Base-by-base conservation (phyloP, 2,329 filamentous ascomycete species). In the Aspergillus texensis region DNA sequence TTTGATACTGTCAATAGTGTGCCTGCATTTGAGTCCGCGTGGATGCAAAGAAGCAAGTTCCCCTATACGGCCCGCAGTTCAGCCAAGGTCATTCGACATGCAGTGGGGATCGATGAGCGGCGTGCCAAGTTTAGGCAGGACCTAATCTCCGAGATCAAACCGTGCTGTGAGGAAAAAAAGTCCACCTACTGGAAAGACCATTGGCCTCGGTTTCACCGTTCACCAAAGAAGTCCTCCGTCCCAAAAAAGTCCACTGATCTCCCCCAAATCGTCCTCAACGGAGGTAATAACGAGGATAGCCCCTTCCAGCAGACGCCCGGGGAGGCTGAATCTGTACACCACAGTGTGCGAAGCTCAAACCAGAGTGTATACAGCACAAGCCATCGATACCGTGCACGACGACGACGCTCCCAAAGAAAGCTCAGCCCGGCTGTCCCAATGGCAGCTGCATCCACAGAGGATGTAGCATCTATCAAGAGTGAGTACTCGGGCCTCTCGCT, bases 1-100 rank as follows among this genome's bases (percentile, higher is more conserved):
- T 94, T 94, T 66, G 91, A 94, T 69, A 93, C 91, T 0, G 91
- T 94, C 67, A 94, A 94, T 70, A 91, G 89, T 10, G 91, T 93
- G 0, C 91, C 91, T 1, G 84, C 86, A 3, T 95, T 95, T 63
- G 92, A 95, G 76, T 86, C 82, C 53, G 84, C 82, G 6, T 83
- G 79, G 79, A 94, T 94, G 89, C 86, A 92, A 72, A 86, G 91
- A 43, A 91, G 85, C 72, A 92, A 90, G 73, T 93, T 93, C 48
- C 91, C 91, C 0, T 80, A 80, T 59, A 85, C 84, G 0, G 84
- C 85, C 24, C 80, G 82, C 61, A 84, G 82, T 67, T 83, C 84
- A 4, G 84, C 85, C 5, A 81, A 78, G 57, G 79, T 86, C 2
- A 86, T 87, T 62, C 80, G 85, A 9, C 85, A 87, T 70, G 85